Evolutionary conservation across 2,329 filamentous ascomycete genomes (phyloP).

Genomic region (Fusarium piperis): DNA sequence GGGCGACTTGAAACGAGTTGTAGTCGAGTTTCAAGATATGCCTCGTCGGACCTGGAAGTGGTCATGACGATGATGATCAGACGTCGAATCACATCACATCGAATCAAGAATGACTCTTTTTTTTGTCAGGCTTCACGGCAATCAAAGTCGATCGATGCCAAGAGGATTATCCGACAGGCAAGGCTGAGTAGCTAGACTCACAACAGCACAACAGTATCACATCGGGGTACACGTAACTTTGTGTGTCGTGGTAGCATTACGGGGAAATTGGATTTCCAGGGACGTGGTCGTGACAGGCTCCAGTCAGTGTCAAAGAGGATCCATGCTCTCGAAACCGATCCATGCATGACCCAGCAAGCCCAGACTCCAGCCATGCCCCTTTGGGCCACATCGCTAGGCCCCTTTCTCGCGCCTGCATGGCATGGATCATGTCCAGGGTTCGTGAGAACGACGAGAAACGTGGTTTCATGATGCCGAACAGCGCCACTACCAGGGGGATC

Average conservation of each 20-base stretch:
- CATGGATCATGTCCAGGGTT: slow-evolving; percentile 7
- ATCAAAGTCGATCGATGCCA: not conserved
- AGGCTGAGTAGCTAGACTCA: not conserved
- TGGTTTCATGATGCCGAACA: slow-evolving; percentile 38
- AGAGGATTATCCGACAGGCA: not conserved
- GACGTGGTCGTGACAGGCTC: slow-evolving; percentile 36
- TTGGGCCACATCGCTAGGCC: slow-evolving; percentile 25
- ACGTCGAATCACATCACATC: not conserved
- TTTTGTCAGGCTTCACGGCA: not conserved
- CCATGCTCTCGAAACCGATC: slow-evolving; percentile 31
- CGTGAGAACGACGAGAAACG: slow-evolving; percentile 15
- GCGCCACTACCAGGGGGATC: slow-evolving; percentile 16
- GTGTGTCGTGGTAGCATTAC: not conserved
- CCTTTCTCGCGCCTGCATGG: slow-evolving; percentile 32
- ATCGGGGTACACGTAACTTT: not conserved
- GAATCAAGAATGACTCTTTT: not conserved
- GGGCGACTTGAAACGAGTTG: slow-evolving; percentile 26
- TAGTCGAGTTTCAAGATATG: slow-evolving; percentile 34
- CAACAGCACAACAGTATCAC: not conserved
- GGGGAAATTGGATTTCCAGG: slow-evolving; percentile 35
- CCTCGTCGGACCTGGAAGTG: slow-evolving; percentile 23
- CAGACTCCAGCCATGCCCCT: slow-evolving; percentile 7
- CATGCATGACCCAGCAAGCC: slow-evolving; percentile 10
- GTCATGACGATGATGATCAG: slow-evolving; percentile 15
- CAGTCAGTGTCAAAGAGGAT: slow-evolving; percentile 25